Base-by-base conservation (phyloP, 768 basidiomycete species). In the Tylopilus subfusipes region DNA sequence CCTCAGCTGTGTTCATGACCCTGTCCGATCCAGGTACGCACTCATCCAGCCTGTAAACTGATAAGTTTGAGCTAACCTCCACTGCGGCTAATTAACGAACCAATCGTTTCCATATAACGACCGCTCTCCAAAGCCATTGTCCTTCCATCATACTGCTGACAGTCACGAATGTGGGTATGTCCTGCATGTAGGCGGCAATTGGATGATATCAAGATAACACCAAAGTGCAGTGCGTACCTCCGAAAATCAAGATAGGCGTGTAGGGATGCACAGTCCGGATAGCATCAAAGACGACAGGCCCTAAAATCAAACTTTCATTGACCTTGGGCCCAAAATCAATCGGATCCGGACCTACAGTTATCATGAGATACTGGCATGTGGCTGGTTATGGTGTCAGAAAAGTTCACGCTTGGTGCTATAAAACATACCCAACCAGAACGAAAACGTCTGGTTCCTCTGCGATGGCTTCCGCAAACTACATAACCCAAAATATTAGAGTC, bases 81-180 rank as follows among this genome's bases (percentile, higher is more conserved):
- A 30, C 22, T 19, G 5, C 25, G 27, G 38, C 19, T 0, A 16
- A 12, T 7, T 12, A 13, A 48, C 80, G 13, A 46, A 87, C 90
- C 92, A 50, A 95, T 75, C 11, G 93, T 97, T 72, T 97, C 94
- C 86, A 96, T 89, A 66, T 95, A 96, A 22, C 91, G 76, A 18
- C 94, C 89, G 58, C 90, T 87, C 63, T 92, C 89, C 56, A 94
- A 66, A 2, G 86, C 61, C 56, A 67, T 62, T 21, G 60, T 29
- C 29, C 60, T 61, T 36, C 55, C 55, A 43, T 67, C 57, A 18
- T 62, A 67, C n/a, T 62, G 62, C 18, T 62, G 65, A 44, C 64
- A 67, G 34, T 67, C 59, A n/a, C 65, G 65, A 34, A 65, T 56
- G 21, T 67, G 65, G 45, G 0, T 77, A 59, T 93, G 90, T 5